Evolutionary conservation across 2,329 filamentous ascomycete species (phyloP).

Genomic region (Colletotrichum salicis): DNA sequence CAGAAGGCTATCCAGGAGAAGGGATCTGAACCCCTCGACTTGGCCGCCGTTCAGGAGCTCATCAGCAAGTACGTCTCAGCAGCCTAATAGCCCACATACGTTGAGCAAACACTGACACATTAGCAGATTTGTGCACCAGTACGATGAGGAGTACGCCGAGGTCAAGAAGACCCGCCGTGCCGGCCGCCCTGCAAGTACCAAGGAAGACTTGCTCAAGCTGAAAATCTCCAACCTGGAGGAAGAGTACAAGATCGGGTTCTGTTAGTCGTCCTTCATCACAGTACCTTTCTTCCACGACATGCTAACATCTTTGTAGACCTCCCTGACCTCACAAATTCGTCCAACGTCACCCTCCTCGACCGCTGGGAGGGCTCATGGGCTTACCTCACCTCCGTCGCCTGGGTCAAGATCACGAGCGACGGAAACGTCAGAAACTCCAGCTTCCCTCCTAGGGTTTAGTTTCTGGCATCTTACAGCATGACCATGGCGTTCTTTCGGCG

Average conservation of each 20-base stretch:
- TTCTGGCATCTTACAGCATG: constrained; percentile 25
- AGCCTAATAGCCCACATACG: background rate
- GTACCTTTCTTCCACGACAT: background rate
- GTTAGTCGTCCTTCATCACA: constrained; percentile 57
- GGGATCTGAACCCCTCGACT: constrained; percentile 59
- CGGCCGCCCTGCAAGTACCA: constrained; percentile 80
- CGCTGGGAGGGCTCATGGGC: constrained; percentile 89
- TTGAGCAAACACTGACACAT: constrained; percentile 40
- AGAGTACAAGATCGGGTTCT: constrained; percentile 86
- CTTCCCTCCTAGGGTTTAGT: constrained; percentile 73
- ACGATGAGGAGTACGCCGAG: constrained; percentile 75
- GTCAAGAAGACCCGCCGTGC: constrained; percentile 77
- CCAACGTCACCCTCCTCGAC: constrained; percentile 73
- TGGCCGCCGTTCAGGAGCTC: constrained; percentile 68
- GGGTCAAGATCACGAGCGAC: constrained; percentile 76
- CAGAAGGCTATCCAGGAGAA: constrained; percentile 71
- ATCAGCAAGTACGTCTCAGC: constrained; percentile 66
- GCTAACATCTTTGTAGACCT: constrained; percentile 48
- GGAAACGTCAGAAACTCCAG: constrained; percentile 75
- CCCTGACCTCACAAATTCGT: constrained; percentile 77
- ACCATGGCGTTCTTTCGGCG: constrained; percentile 28
- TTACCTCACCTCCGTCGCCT: constrained; percentile 79
- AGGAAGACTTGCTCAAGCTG: constrained; percentile 80
- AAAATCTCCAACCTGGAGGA: constrained; percentile 77
- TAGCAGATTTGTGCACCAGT: constrained; percentile 70